These are phyloP conservation scores for Hevea brasiliensis DNA, from an alignment of 345 rosid species.

Conservation along the genomic window DNA sequence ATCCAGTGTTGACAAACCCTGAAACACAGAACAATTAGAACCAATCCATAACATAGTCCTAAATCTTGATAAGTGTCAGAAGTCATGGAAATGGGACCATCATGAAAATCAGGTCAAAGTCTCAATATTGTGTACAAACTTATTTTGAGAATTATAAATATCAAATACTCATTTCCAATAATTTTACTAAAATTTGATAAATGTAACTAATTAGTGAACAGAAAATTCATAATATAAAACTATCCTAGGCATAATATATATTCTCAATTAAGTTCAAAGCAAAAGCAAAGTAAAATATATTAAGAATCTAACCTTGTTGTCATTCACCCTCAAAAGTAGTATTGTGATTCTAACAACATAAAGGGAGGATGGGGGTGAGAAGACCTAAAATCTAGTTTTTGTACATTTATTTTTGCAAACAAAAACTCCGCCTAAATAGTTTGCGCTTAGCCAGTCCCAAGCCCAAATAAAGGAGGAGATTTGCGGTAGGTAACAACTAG, in stretches of 20 bases:
- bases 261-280: neutral
- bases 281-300: neutral
- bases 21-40: constrained; percentile 24
- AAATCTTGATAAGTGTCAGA: neutral
- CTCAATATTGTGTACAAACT: neutral
- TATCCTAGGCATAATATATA: neutral
- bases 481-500: no score
- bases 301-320: neutral
- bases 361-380: neutral
- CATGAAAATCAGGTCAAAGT: neutral
- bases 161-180: neutral
- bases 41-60: neutral
- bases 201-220: neutral
- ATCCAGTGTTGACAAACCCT: constrained; percentile 73
- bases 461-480: no score
- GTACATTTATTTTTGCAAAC: no score
- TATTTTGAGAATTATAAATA: neutral
- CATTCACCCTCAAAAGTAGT: neutral
- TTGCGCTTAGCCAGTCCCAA: no score
- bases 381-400: no score
- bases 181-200: neutral
- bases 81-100: neutral
- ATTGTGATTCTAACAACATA: no score
- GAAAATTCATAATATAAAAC: neutral
- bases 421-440: neutral